Conservation (phyloP, 202 grass and related monocot species). For the Bolboschoenoplectus hybrid region DNA sequence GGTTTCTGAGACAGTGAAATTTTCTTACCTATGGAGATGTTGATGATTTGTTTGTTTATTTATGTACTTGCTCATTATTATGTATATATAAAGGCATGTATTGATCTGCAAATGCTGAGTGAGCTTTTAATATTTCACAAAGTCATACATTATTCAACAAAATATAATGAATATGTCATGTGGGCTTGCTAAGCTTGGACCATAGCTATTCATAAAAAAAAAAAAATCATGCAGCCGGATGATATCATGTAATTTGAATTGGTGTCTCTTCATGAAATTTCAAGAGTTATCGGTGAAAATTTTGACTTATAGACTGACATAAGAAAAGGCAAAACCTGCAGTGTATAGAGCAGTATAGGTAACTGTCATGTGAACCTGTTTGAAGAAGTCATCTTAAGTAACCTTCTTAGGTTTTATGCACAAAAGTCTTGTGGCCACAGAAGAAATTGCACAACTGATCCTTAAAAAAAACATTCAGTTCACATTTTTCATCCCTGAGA, state of each 20-base stretch:
- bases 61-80: not conserved
- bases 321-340: not conserved
- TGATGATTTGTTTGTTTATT: slow-evolving; percentile 8
- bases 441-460: not conserved
- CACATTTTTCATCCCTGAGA: not conserved
- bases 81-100: not conserved
- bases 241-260: not conserved
- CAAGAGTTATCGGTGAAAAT: not conserved
- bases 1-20: not conserved
- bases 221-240: slow-evolving; percentile 8
- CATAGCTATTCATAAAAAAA: not conserved
- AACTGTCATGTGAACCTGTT: not conserved
- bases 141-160: not conserved
- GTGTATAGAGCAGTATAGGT: not conserved
- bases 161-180: not conserved
- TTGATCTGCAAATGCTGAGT: not conserved
- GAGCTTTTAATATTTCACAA: not conserved
- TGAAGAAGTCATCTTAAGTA: not conserved
- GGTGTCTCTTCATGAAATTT: not conserved
- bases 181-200: not conserved
- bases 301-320: not conserved
- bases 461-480: not conserved
- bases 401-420: not conserved
- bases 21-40: not conserved
- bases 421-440: not conserved